phyloP scores from a whole-genome alignment of 179 eudicot genomes.

The Beta macrorhiza region DNA sequence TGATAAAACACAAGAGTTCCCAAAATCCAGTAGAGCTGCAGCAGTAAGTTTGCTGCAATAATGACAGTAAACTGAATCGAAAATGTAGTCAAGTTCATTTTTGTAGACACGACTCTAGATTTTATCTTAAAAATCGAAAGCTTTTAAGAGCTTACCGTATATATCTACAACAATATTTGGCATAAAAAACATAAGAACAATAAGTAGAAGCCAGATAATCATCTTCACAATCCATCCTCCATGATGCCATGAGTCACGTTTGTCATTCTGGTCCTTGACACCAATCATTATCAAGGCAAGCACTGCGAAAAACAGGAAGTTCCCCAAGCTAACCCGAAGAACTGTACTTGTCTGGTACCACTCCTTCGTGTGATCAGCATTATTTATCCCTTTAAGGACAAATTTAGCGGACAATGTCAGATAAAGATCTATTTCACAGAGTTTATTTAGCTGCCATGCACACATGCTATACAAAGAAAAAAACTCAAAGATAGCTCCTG shows the following conservation, averaged over 20 bases:
- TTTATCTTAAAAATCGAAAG: neutral
- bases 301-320: slow-evolving; percentile 70
- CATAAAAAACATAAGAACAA: slow-evolving; percentile 73
- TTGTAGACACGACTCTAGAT: neutral
- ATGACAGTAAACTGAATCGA: neutral
- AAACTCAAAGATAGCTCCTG: neutral
- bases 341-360: slow-evolving; percentile 78
- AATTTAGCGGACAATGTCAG: neutral
- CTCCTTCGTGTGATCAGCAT: slow-evolving; percentile 53
- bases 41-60: neutral
- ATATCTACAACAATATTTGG: slow-evolving; percentile 64
- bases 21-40: neutral
- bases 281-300: slow-evolving; percentile 90
- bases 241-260: slow-evolving; percentile 90
- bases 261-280: slow-evolving; percentile 89
- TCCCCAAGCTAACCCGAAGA: slow-evolving; percentile 94
- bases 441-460: neutral
- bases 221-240: slow-evolving; percentile 92
- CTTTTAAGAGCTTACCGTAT: slow-evolving; percentile 57
- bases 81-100: neutral
- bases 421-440: neutral
- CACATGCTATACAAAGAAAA: neutral
- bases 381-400: slow-evolving; percentile 67
- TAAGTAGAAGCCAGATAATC: slow-evolving; percentile 71
- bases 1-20: neutral